Percentiles rank a stretch among this genome's conserved stretches.
Conservation (phyloP, 108 stramenopile genomes). For the Fistulifera solaris region DNA sequence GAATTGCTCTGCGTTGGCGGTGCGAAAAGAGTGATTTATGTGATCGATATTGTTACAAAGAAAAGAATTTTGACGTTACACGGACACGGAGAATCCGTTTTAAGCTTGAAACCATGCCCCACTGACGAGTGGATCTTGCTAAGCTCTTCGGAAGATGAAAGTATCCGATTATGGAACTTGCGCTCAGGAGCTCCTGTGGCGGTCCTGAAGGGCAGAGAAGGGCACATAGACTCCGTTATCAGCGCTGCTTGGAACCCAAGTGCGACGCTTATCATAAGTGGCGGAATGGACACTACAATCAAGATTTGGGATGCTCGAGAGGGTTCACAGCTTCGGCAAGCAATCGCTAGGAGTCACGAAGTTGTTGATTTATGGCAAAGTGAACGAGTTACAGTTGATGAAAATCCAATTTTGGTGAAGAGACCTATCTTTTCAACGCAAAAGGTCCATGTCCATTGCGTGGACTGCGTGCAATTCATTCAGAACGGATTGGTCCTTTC, state of each 20-base stretch:
- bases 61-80: slow-evolving; percentile 29
- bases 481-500: slow-evolving; percentile 63
- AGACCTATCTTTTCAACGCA: slow-evolving; percentile 61
- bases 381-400: background rate
- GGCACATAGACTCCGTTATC: slow-evolving; percentile 64
- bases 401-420: slow-evolving; percentile 13
- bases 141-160: slow-evolving; percentile 73
- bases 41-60: slow-evolving; percentile 37
- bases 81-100: slow-evolving; percentile 64
- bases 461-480: slow-evolving; percentile 76
- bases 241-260: slow-evolving; percentile 18
- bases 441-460: slow-evolving; percentile 62
- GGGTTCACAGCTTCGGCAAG: slow-evolving; percentile 6
- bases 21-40: slow-evolving; percentile 40
- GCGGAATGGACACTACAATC: slow-evolving; percentile 68
- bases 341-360: slow-evolving; percentile 8
- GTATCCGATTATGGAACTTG: slow-evolving; percentile 80
- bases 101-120: slow-evolving; percentile 52
- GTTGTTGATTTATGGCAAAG: background rate
- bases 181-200: slow-evolving; percentile 45
- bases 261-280: slow-evolving; percentile 35
- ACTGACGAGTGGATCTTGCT: slow-evolving; percentile 49
- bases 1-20: slow-evolving; percentile 62
- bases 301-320: slow-evolving; percentile 55
- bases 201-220: slow-evolving; percentile 73